These are phyloP conservation scores for Phytophthora crassamura DNA, from an alignment of 352 stramenopile species.

Conservation along the genomic window DNA sequence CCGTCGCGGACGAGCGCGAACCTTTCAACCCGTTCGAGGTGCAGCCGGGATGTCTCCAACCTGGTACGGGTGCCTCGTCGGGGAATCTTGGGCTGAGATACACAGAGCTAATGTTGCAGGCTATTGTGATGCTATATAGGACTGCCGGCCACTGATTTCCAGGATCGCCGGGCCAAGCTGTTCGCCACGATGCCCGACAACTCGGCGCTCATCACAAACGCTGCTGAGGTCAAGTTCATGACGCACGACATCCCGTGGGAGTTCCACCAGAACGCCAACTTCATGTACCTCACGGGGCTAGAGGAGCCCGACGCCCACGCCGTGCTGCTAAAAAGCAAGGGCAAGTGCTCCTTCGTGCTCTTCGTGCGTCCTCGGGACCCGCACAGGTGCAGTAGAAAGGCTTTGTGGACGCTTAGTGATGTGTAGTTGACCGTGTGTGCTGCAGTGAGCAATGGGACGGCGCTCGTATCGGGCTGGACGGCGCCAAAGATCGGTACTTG, in stretches of 20 bases:
- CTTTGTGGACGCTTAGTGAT: not conserved
- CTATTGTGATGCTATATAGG: slow-evolving; percentile 30
- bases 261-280: slow-evolving; percentile 88
- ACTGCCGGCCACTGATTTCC: slow-evolving; percentile 68
- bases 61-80: slow-evolving; percentile 36
- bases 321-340: slow-evolving; percentile 74
- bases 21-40: slow-evolving; percentile 62
- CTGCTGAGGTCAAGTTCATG: slow-evolving; percentile 83
- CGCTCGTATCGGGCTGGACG: slow-evolving; percentile 67
- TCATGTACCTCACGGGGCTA: slow-evolving; percentile 84
- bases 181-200: slow-evolving; percentile 73
- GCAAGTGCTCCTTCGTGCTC: slow-evolving; percentile 72
- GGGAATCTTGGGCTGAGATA: not conserved
- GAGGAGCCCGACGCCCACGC: slow-evolving; percentile 82
- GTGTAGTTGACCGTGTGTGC: slow-evolving; percentile 6
- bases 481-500: slow-evolving; percentile 60
- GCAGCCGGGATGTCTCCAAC: slow-evolving; percentile 52
- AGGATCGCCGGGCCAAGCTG: slow-evolving; percentile 62
- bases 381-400: slow-evolving; percentile 46
- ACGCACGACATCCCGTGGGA: slow-evolving; percentile 90
- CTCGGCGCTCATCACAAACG: slow-evolving; percentile 77
- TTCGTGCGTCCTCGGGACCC: slow-evolving; percentile 80
- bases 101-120: not conserved
- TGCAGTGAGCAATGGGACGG: slow-evolving; percentile 84
- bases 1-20: slow-evolving; percentile 30